phyloP scores from a whole-genome alignment of 192 early-diverging fungal genomes.

The Coemansia sp. region DNA sequence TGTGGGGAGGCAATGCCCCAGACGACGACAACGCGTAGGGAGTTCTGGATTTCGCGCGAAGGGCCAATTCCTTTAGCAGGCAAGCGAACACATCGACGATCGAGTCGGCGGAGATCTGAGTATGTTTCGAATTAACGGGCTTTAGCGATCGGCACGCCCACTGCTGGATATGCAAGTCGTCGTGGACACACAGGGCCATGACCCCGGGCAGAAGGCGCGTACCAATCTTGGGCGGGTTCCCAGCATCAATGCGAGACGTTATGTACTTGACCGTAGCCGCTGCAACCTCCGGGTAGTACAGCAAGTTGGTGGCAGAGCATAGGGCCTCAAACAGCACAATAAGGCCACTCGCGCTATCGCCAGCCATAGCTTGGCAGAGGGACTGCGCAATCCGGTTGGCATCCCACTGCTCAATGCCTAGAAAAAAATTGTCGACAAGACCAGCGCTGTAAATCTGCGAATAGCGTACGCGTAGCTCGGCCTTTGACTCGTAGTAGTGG shows the following conservation, averaged over 20 bases:
- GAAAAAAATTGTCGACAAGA: conserved; percentile 20
- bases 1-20: not conserved
- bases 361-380: not conserved
- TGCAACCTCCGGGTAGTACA: conserved; percentile 18
- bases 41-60: not conserved
- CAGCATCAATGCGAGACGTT: conserved; percentile 2
- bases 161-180: conserved; percentile 6
- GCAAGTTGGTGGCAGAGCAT: conserved; percentile 11
- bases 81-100: conserved; percentile 13
- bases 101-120: not conserved
- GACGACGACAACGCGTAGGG: conserved; percentile 1
- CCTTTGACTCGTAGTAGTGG: conserved; percentile 39
- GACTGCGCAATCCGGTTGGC: conserved; percentile 20
- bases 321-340: conserved; percentile 30
- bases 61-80: conserved; percentile 14
- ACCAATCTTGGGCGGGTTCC: conserved; percentile 20
- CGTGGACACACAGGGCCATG: conserved; percentile 21
- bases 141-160: conserved; percentile 42
- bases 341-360: conserved; percentile 3
- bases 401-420: conserved; percentile 33
- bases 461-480: conserved; percentile 17
- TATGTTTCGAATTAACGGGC: conserved; percentile 16
- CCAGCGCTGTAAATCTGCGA: conserved; percentile 15
- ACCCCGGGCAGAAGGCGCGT: conserved; percentile 29
- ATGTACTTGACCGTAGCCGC: conserved; percentile 17